These are phyloP conservation scores for Saururus chinensis DNA, from an alignment of 164 flowering plant species.

Conservation along the genomic window DNA sequence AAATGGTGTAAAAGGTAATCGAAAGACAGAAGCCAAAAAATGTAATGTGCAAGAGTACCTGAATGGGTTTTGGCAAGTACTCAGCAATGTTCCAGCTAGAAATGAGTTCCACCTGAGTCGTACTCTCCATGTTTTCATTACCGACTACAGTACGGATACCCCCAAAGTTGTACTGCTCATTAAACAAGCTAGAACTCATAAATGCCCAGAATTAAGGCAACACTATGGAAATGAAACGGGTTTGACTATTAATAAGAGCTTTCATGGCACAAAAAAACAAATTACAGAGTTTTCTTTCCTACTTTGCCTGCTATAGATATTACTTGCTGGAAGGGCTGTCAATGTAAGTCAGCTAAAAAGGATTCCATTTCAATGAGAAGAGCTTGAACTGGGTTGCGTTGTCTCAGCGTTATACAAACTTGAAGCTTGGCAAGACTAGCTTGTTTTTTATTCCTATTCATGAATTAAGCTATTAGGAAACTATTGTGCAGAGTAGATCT, in stretches of 20 bases:
- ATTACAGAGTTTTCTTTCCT: too few relatives aligned
- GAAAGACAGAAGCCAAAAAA: not conserved
- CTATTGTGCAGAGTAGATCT: too few relatives aligned
- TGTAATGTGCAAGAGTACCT: slow-evolving; percentile 28
- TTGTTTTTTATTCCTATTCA: too few relatives aligned
- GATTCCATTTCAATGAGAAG: too few relatives aligned
- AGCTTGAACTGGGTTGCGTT: too few relatives aligned
- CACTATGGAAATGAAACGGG: not conserved
- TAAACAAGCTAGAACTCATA: not conserved
- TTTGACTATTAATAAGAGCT: not conserved
- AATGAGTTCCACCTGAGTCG: slow-evolving; percentile 58
- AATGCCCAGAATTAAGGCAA: not conserved
- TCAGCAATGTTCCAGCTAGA: slow-evolving; percentile 94
- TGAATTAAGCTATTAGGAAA: too few relatives aligned
- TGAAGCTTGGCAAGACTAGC: too few relatives aligned
- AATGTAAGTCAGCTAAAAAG: too few relatives aligned
- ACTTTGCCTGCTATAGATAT: too few relatives aligned
- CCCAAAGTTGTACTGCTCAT: slow-evolving; percentile 74
- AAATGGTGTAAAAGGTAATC: not conserved
- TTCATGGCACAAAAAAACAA: too few relatives aligned
- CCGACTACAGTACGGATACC: slow-evolving; percentile 60
- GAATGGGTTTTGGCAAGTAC: slow-evolving; percentile 65
- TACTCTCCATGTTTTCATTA: slow-evolving; percentile 22
- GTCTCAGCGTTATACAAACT: too few relatives aligned
- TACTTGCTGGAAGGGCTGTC: too few relatives aligned